Conservation (phyloP, 768 basidiomycete genomes). For the Boletus speciosus region DNA sequence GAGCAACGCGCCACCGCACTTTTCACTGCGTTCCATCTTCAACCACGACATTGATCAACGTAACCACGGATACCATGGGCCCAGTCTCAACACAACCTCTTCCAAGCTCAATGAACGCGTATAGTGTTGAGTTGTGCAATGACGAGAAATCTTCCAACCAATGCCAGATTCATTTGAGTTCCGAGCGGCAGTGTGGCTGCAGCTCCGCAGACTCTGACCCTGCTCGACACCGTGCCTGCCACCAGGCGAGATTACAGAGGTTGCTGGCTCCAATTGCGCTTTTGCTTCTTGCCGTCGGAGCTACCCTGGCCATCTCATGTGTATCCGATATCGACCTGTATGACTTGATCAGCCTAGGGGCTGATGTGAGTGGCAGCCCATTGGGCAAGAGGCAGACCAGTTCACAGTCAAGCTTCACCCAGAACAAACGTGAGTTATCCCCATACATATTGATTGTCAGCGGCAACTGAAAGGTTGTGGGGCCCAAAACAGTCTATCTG, state of each 20-base stretch:
- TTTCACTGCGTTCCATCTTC: background rate
- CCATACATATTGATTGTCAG: background rate
- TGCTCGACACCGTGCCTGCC: conserved; percentile 30
- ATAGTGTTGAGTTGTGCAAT: conserved; percentile 1
- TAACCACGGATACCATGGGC: conserved; percentile 23
- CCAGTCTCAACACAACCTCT: conserved; percentile 28
- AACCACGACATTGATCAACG: conserved; percentile 5
- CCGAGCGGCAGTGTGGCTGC: conserved; percentile 21
- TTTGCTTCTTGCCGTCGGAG: conserved; percentile 30
- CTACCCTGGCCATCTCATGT: conserved; percentile 33
- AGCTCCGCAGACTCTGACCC: conserved; percentile 12
- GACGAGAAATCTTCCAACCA: conserved; percentile 21
- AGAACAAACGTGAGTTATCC: conserved; percentile 40
- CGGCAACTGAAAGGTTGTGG: background rate
- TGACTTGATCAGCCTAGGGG: conserved; percentile 22
- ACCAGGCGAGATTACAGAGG: conserved; percentile 29
- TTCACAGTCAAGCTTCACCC: conserved; percentile 33
- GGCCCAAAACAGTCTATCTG: conserved; percentile 46
- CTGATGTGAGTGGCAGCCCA: conserved; percentile 29
- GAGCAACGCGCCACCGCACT: background rate
- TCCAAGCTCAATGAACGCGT: conserved; percentile 21
- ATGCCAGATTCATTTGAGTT: conserved; percentile 22
- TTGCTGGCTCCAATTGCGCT: conserved; percentile 36
- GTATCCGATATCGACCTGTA: conserved; percentile 23
- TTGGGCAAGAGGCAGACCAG: conserved; percentile 27